Conservation (phyloP, 441 rosid genomes). For the Bruguiera hainesii region DNA sequence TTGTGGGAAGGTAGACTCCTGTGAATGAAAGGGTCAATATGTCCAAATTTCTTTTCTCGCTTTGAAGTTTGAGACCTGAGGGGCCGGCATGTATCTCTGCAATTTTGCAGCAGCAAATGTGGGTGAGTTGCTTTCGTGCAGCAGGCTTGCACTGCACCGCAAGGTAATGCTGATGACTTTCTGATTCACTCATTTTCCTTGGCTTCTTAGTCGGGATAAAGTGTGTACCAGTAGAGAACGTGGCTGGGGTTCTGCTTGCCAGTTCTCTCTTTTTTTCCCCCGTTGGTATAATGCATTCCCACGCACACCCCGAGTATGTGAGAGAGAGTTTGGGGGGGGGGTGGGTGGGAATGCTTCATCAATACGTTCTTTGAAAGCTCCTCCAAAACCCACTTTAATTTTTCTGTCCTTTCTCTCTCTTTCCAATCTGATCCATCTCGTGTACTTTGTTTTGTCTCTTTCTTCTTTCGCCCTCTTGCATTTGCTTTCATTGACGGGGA, state of each 20-base stretch:
- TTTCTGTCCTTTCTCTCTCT: neutral
- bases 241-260: slow-evolving; percentile 33
- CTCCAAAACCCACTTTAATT: slow-evolving; percentile 3
- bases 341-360: neutral
- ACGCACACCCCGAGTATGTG: too few relatives aligned
- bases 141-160: neutral
- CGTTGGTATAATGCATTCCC: too few relatives aligned
- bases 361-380: slow-evolving; percentile 14
- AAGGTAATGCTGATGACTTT: slow-evolving; percentile 18
- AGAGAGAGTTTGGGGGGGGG: too few relatives aligned
- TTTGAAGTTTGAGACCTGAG: slow-evolving; percentile 29
- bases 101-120: neutral
- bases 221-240: slow-evolving; percentile 31
- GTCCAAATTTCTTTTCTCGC: slow-evolving; percentile 1
- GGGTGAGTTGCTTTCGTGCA: too few relatives aligned
- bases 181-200: neutral
- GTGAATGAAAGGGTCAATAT: neutral
- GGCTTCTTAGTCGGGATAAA: slow-evolving; percentile 21
- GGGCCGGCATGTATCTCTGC: neutral
- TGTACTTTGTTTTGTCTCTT: slow-evolving; percentile 49
- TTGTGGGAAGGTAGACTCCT: neutral
- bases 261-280: neutral
- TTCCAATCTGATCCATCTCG: slow-evolving; percentile 14
- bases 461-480: neutral
- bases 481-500: slow-evolving; percentile 6